Evolutionary conservation across 2,329 filamentous ascomycete species (phyloP), one percentile per base, ranked within the genome.

Genomic region (Nectriaceae sp.): DNA sequence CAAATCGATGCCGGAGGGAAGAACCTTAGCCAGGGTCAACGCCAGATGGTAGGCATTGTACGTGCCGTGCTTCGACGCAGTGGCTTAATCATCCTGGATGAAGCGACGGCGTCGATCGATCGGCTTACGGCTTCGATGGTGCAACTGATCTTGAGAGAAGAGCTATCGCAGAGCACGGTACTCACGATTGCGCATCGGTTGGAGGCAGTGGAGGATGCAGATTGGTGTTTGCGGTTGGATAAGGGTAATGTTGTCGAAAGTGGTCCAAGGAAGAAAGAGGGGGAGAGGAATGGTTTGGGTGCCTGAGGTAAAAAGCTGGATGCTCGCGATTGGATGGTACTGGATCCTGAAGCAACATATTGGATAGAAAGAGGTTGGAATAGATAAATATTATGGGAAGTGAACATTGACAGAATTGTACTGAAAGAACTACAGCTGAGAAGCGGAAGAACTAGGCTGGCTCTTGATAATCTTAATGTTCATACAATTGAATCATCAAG

Each of bases 141-240:
- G 47, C 82, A 86, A 64, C 69, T 76, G 13, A 71, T 85, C 3
- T 61, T 86, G 33, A 66, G 81, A 4, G 73, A 77, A 20, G 81
- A 84, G 60, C 69, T 86, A 38, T 60, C 63, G 4, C 52, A 73
- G 13, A 83, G 79, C 55, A 86, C 83, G 0, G 81, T 87, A 2
- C 82, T 87, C 36, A 84, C 83, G 0, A 85, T 87, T 61, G 83
- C 83, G n/a, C 83, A 87, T 63, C 74, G 83, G 2, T 68, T 85
- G 2, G 80, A 85, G 63, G 84, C 83, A 0, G 84, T 87, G 10
- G 72, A 74, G 53, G 78, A 82, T 50, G 80, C 80, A 1, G 74
- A 77, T 42, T 84, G 76, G 60, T 79, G 76, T 46, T 63, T 84
- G 40, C 66, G 79, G 22, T 58, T 84, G 40, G 78, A 83, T 26